phyloP scores from a whole-genome alignment of 169 alveolate species.

The Plasmodium gaboni region DNA sequence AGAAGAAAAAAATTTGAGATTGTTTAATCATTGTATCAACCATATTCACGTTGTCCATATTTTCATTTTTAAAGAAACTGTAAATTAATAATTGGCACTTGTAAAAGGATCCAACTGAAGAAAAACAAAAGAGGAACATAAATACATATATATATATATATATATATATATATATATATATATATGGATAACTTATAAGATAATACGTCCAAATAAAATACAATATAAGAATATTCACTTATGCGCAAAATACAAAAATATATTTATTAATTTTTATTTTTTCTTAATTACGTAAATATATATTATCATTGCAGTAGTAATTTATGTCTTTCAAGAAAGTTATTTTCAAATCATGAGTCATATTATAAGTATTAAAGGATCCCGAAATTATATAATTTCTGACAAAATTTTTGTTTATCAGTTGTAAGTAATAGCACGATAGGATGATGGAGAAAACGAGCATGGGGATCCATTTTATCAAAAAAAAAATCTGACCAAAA shows the following conservation, averaged over 20 bases:
- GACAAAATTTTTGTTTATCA: constrained; percentile 16
- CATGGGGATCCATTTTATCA: constrained; percentile 37
- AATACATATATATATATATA: background rate
- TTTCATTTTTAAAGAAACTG: background rate
- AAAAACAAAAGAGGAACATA: background rate
- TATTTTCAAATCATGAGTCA: background rate
- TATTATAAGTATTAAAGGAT: background rate
- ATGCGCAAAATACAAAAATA: background rate
- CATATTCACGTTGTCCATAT: background rate
- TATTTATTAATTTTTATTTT: background rate
- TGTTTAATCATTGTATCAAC: constrained; percentile 35
- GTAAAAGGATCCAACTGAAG: constrained; percentile 34
- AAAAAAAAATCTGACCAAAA: constrained; percentile 13
- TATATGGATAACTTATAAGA: no score
- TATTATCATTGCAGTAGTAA: constrained; percentile 29
- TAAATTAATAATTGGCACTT: constrained; percentile 37
- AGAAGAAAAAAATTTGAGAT: constrained; percentile 47
- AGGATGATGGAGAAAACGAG: constrained; percentile 12
- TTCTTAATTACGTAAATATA: constrained; percentile 14
- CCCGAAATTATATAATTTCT: constrained; percentile 3
- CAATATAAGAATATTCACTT: no score
- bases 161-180: no score
- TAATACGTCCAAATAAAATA: no score
- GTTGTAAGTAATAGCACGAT: constrained; percentile 16
- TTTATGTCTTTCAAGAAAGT: background rate